Percentiles rank a stretch among this genome's conserved stretches.
Conservation (phyloP, 805 yeast genomes). For the Priceomyces carsonii region DNA sequence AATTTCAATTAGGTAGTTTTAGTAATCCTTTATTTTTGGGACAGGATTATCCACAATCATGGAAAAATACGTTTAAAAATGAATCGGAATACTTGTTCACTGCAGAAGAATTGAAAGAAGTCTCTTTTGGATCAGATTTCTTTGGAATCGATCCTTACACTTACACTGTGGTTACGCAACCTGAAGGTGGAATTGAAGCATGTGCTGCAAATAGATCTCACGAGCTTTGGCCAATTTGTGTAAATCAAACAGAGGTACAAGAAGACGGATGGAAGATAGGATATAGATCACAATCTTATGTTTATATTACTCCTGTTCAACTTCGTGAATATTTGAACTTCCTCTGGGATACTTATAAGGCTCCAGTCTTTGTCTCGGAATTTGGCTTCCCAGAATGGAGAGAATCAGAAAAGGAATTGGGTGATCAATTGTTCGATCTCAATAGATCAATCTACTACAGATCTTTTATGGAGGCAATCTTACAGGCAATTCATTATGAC, state of each 20-base stretch:
- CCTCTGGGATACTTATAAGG: conserved; percentile 21
- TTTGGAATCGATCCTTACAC: conserved; percentile 35
- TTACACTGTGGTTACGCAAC: conserved; percentile 18
- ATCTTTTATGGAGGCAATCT: conserved; percentile 24
- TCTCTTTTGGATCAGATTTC: conserved; percentile 27
- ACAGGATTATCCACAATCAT: conserved; percentile 24
- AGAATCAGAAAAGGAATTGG: conserved; percentile 23
- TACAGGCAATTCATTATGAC: conserved; percentile 24
- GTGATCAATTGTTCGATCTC: conserved; percentile 27
- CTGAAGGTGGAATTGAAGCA: conserved; percentile 21
- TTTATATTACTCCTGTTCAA: conserved; percentile 23
- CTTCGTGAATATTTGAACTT: conserved; percentile 26
- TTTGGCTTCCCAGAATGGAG: conserved; percentile 34
- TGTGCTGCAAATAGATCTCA: conserved; percentile 21
- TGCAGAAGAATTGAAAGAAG: conserved; percentile 20
- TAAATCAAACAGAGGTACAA: conserved; percentile 11
- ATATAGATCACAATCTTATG: conserved; percentile 20
- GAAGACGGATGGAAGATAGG: conserved; percentile 21
- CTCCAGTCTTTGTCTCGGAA: conserved; percentile 30
- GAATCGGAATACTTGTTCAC: conserved; percentile 19
- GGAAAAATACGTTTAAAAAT: conserved; percentile 17
- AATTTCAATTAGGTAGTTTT: conserved; percentile 24
- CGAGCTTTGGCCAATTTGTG: conserved; percentile 27
- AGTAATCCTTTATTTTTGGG: conserved; percentile 32
- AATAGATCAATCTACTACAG: conserved; percentile 28